Evolutionary conservation across 2,329 filamentous ascomycete species (phyloP), one percentile per base, ranked within the genome.

Genomic region (Sporothrix brasiliensis): DNA sequence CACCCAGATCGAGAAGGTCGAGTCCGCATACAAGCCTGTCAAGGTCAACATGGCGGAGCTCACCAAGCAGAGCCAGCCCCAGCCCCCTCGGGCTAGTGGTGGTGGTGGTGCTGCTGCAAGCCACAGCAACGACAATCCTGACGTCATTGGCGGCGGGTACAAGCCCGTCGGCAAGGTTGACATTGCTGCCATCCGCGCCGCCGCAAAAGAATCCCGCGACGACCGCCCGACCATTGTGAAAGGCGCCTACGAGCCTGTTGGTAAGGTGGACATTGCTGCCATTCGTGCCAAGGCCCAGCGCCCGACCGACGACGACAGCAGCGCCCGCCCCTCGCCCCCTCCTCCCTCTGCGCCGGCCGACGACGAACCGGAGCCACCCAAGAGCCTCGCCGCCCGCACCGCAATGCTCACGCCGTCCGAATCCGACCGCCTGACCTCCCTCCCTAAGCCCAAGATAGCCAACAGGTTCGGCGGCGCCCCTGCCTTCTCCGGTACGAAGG

Each of bases 81-180:
- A 92, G 73, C 60, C 90, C n/a, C 39, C 41, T 21, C 81, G 87
- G 74, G 88, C 87, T 77, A 83, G 85, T 69, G 83, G 85, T 69
- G 79, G 83, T 68, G 27, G 50, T n/a, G 47, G 39, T 19, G 79
- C 84, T 7, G 10, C 47, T 41, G 76, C 81, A 53, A 78, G 79
- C 68, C 77, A 78, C 52, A 81, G 86, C 68, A 77, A 78, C 50
- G 81, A 86, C 61, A 83, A 87, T 63, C 79, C 77, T 30, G 91
- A 93, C 77, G 87, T 97, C 24, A 89, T 98, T 67, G 91, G 83
- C 77, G 95, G 95, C 58, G 91, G 87, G 19, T 99, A 99, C 80
- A 93, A 97, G 79, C 95, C 95, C 24, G 84, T 99, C 75, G 95
- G 95, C 70, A 98, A 97, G 82, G 92, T 99, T n/a, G 94, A 99